Conservation (phyloP, 805 yeast species). For the Cyberlindnera amylophila region DNA sequence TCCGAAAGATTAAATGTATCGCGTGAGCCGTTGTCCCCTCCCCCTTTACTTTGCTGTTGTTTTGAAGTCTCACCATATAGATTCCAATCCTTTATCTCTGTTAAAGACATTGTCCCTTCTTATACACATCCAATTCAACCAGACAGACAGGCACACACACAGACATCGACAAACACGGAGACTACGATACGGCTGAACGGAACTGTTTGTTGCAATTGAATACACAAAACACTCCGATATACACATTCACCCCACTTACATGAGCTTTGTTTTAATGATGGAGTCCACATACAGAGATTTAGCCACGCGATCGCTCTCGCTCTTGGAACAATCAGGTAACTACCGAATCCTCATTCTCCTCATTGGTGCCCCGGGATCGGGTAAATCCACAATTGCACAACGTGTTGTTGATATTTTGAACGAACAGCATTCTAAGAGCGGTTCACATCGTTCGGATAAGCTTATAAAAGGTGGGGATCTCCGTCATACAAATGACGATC, state of each 20-base stretch:
- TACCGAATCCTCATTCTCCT: constrained; percentile 54
- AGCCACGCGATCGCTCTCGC: constrained; percentile 29
- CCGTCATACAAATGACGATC: constrained; percentile 4
- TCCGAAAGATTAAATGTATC: too few species aligned
- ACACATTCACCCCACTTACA: too few species aligned
- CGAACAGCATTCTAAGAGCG: constrained; percentile 21
- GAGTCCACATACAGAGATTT: constrained; percentile 30
- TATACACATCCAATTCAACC: too few species aligned
- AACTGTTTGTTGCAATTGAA: too few species aligned
- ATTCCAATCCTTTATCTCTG: too few species aligned
- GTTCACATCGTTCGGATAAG: constrained; percentile 5
- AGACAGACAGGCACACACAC: too few species aligned
- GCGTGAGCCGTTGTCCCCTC: too few species aligned
- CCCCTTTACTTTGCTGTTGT: too few species aligned
- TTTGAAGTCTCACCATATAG: too few species aligned
- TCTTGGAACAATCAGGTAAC: constrained; percentile 26
- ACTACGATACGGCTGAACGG: background rate
- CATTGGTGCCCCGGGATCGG: constrained; percentile 83
- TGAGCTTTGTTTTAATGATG: constrained; percentile 20
- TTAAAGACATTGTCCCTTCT: too few species aligned
- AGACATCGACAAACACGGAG: too few species aligned
- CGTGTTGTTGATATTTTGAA: constrained; percentile 42
- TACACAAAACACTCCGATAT: too few species aligned
- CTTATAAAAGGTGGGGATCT: constrained; percentile 5
- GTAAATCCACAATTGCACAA: constrained; percentile 67